These are phyloP conservation scores for Fraxinus pennsylvanica DNA, from an alignment of 257 asterid species.

Conservation along the genomic window DNA sequence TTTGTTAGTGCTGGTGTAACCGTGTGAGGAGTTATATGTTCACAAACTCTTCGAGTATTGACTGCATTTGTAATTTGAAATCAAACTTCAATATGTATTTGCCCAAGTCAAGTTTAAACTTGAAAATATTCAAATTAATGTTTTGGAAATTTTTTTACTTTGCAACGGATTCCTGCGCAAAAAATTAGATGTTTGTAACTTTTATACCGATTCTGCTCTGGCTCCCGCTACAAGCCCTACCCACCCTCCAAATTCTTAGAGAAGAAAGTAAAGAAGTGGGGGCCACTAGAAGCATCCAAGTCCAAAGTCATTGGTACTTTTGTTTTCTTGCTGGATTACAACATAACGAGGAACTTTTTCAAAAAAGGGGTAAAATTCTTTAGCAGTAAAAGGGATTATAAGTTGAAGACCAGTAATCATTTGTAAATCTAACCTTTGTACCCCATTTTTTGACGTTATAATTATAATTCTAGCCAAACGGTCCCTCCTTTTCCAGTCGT, in stretches of 20 bases:
- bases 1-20: too few relatives aligned
- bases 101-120: too few relatives aligned
- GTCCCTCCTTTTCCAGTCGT: slow-evolving; percentile 25
- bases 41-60: too few relatives aligned
- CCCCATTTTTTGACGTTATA: slow-evolving; percentile 22
- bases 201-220: neutral
- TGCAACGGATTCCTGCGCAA: too few relatives aligned
- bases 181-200: neutral
- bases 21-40: too few relatives aligned
- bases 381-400: slow-evolving; percentile 17
- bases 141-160: too few relatives aligned
- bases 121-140: neutral
- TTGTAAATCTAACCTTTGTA: slow-evolving; percentile 5
- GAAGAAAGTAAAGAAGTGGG: neutral
- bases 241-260: neutral
- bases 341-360: neutral
- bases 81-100: too few relatives aligned
- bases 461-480: slow-evolving; percentile 22
- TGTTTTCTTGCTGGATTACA: slow-evolving; percentile 3
- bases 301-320: neutral
- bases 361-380: slow-evolving; percentile 17
- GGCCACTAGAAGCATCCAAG: slow-evolving; percentile 19
- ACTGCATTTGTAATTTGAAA: too few relatives aligned
- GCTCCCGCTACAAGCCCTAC: neutral
- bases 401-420: slow-evolving; percentile 7